Evolutionary conservation across 805 yeast species (phyloP).

Genomic region (Lipomyces lipofer): DNA sequence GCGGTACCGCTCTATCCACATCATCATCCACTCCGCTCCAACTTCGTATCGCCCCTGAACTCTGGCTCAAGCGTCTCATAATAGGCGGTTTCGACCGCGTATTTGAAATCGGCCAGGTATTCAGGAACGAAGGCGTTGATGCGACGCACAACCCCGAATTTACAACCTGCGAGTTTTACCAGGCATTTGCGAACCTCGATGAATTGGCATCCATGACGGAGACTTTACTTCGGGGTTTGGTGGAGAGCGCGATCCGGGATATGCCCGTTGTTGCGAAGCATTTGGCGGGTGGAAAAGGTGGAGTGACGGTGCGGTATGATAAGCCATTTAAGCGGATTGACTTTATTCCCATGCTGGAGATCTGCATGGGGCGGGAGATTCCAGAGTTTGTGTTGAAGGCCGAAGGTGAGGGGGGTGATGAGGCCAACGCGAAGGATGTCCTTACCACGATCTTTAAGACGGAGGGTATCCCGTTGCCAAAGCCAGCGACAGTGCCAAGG

Average conservation of each 20-base stretch:
- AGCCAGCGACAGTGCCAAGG: slow-evolving; percentile 48
- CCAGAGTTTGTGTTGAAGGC: slow-evolving; percentile 42
- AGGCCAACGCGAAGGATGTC: slow-evolving; percentile 32
- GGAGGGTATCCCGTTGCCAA: slow-evolving; percentile 42
- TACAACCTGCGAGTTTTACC: slow-evolving; percentile 86
- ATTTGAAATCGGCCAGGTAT: slow-evolving; percentile 81
- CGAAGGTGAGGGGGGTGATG: slow-evolving; percentile 40
- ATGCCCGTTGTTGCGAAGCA: slow-evolving; percentile 3
- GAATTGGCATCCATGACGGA: slow-evolving; percentile 70
- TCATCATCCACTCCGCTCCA: slow-evolving; percentile 48
- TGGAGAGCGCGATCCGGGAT: slow-evolving; percentile 25
- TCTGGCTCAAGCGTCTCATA: slow-evolving; percentile 84
- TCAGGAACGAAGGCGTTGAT: slow-evolving; percentile 92
- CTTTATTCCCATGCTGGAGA: slow-evolving; percentile 65
- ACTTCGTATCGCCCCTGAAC: slow-evolving; percentile 89
- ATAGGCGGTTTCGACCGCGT: slow-evolving; percentile 84
- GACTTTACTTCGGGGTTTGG: slow-evolving; percentile 50
- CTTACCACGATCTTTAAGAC: slow-evolving; percentile 46
- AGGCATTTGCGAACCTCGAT: slow-evolving; percentile 63
- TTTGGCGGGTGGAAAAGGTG: neutral
- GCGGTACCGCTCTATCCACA: neutral
- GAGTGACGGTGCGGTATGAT: slow-evolving; percentile 8
- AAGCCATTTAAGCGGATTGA: slow-evolving; percentile 51
- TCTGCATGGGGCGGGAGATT: slow-evolving; percentile 49
- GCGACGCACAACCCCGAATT: slow-evolving; percentile 93